phyloP scores from a whole-genome alignment of 805 yeast species.

The Kazachstania psychrophila region DNA sequence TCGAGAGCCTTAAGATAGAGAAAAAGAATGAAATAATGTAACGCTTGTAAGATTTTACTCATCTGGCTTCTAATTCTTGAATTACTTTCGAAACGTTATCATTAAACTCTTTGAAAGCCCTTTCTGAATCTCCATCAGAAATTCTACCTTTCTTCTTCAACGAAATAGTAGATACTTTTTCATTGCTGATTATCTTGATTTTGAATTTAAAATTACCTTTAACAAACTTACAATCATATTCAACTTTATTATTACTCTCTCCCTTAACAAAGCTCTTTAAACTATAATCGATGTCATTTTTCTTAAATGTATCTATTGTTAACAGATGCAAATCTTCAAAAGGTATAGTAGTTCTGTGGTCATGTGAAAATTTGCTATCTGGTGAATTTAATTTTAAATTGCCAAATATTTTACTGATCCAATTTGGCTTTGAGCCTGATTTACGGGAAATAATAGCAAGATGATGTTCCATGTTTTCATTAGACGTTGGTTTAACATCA shows the following conservation, averaged over 20 bases:
- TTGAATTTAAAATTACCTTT: conserved; percentile 23
- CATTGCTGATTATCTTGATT: conserved; percentile 15
- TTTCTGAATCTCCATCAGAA: conserved; percentile 5
- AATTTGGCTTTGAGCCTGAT: conserved; percentile 10
- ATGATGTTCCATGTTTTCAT: too few species aligned
- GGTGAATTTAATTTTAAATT: conserved; percentile 11
- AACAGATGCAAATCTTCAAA: conserved; percentile 26
- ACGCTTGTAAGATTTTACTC: too few species aligned
- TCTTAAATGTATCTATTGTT: conserved; percentile 21
- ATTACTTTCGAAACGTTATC: conserved; percentile 16
- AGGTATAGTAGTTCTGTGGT: conserved; percentile 18
- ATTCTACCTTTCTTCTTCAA: conserved; percentile 17
- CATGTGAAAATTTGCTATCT: conserved; percentile 7
- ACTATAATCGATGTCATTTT: conserved; percentile 20
- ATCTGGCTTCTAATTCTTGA: conserved; percentile 5
- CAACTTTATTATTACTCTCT: conserved; percentile 15
- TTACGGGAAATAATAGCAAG: too few species aligned
- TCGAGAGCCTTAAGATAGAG: too few species aligned
- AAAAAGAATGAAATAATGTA: too few species aligned
- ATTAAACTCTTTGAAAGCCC: conserved; percentile 18
- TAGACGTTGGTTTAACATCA: too few species aligned
- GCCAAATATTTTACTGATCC: conserved; percentile 23
- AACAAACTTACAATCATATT: conserved; percentile 24
- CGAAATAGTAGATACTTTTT: conserved; percentile 10
- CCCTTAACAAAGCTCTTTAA: conserved; percentile 17